A percentile compares a stretch with the other conserved stretches of the same genome.
Conservation (phyloP, 2,329 filamentous ascomycete genomes). For the Setomelanomma holmii region DNA sequence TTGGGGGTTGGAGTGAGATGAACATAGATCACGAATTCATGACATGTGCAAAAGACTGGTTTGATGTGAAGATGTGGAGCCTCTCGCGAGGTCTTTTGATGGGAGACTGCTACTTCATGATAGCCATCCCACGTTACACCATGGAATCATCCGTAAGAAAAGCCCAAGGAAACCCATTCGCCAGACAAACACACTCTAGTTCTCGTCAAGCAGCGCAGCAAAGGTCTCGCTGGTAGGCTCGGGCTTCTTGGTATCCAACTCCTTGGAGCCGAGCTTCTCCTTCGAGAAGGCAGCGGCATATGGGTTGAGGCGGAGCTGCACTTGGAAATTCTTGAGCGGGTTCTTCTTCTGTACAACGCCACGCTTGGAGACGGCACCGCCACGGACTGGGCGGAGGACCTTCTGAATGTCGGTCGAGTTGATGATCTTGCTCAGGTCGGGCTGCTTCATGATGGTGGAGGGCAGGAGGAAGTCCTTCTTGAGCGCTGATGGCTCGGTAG, state of each 20-base stretch:
- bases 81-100: constrained; percentile 32
- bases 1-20: too few species aligned
- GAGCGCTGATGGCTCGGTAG: constrained; percentile 84
- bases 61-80: constrained; percentile 21
- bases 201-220: constrained; percentile 56
- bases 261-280: constrained; percentile 79
- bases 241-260: constrained; percentile 67
- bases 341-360: constrained; percentile 98
- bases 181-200: constrained; percentile 48
- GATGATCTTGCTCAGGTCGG: constrained; percentile 96
- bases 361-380: constrained; percentile 88
- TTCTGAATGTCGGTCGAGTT: constrained; percentile 99
- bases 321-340: constrained; percentile 98
- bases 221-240: constrained; percentile 61
- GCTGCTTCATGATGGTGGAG: constrained; percentile 88
- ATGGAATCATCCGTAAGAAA: constrained; percentile 31
- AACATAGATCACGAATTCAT: too few species aligned
- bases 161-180: constrained; percentile 34
- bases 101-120: constrained; percentile 38
- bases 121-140: constrained; percentile 25
- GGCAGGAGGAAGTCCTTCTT: constrained; percentile 99
- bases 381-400: constrained; percentile 91
- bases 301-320: constrained; percentile 97
- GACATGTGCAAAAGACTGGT: too few species aligned
- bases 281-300: constrained; percentile 92